Base-by-base conservation (phyloP, 2,329 filamentous ascomycete species). In the Paecilomyces sp. region DNA sequence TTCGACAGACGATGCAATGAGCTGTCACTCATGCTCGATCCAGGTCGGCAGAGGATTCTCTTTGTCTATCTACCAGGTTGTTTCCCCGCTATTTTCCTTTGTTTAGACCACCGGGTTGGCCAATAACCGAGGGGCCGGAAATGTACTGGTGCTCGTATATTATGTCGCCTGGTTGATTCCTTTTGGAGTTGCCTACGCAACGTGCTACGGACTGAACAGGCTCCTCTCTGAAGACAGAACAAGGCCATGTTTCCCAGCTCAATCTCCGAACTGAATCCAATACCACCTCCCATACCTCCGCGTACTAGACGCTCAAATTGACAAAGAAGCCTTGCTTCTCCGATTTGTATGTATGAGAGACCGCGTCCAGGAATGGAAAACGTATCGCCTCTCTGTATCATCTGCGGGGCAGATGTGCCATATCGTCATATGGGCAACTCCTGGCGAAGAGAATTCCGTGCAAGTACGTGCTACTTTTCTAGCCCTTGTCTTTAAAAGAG, bases 331-430 rank as follows among this genome's bases (percentile, higher is more conserved):
- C 22, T 22, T 22, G 22, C 22, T 22, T 22, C 22, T 22, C 22
- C 22, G 22, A 22, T 22, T 22, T 22, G 22, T 22, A 22, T 22
- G 22, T 22, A 22, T 22, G 22, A 22, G 22, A 22, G 22, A 22
- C 22, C 36, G 41, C 41, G 9, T 22, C 41, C 7, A 47, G n/a
- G 8, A 47, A 47, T 47, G 41, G 41, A 47, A 7, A n/a, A 15
- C 15, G 53, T 22, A 7, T 36, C 30, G 15, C 52, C 54, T 7
- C 55, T 55, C 34, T 62, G 60, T 53, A 52, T 63, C 53, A 52
- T 66, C 36, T 66, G 64, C 57, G 63, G 63, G 9, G 55, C 56
- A 8, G 55, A 58, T 18, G 61, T 64, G 18, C 56, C 54, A 28
- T 62, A 59, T 57, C 57, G 47, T 11, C 41, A 56, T 9, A 54